phyloP scores from a whole-genome alignment of 2,329 filamentous ascomycete genomes.

The Nakataea oryzae region DNA sequence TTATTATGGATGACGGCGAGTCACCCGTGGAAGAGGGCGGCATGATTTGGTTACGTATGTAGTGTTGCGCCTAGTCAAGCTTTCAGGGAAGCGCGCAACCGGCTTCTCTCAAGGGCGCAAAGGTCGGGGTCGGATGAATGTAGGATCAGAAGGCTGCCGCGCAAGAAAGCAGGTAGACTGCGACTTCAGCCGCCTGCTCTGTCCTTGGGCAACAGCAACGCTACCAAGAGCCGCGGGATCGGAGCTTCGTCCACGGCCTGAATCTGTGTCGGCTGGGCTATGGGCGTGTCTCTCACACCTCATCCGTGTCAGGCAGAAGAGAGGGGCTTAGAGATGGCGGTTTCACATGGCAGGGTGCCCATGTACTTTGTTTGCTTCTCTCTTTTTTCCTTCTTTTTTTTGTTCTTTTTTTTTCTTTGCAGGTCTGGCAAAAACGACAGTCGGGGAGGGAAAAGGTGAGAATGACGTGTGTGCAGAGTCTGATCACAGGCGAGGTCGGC shows the following conservation, averaged over 20 bases:
- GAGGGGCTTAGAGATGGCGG: not conserved
- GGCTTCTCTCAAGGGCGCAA: not conserved
- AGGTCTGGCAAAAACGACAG: not conserved
- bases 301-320: not conserved
- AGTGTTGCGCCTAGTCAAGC: not conserved
- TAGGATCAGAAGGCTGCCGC: not conserved
- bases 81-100: not conserved
- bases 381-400: no score
- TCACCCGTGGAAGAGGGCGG: conserved; percentile 43
- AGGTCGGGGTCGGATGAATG: not conserved
- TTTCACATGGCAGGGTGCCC: not conserved
- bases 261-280: not conserved
- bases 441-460: no score
- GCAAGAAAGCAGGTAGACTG: not conserved
- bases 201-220: not conserved
- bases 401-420: no score
- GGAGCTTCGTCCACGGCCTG: not conserved
- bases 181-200: not conserved
- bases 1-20: conserved; percentile 30
- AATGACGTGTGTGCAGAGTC: not conserved
- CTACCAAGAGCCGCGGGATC: not conserved
- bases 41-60: conserved; percentile 21
- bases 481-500: not conserved
- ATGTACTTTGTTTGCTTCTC: no score
- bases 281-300: not conserved